Evolutionary conservation across 2,329 filamentous ascomycete species (phyloP).

Genomic region (Aspergillus udagawae): DNA sequence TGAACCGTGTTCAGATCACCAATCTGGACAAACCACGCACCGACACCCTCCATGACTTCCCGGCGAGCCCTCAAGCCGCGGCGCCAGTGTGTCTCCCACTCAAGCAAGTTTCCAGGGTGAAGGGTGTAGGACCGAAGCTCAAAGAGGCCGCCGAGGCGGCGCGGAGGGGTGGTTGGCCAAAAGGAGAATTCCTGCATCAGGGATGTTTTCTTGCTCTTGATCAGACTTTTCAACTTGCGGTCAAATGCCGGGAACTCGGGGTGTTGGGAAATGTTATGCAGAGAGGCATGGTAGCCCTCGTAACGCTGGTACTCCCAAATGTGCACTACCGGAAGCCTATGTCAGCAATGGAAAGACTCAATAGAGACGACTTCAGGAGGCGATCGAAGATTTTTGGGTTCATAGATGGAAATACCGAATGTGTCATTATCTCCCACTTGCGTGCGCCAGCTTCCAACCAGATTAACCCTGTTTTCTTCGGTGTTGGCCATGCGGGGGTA

Average conservation of each 20-base stretch:
- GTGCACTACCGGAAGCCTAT: slow-evolving; percentile 64
- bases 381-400: neutral
- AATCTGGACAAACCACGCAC: slow-evolving; percentile 98
- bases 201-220: slow-evolving; percentile 78
- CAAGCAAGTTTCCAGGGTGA: slow-evolving; percentile 89
- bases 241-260: slow-evolving; percentile 83
- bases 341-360: slow-evolving; percentile 24
- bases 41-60: slow-evolving; percentile 97
- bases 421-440: slow-evolving; percentile 97
- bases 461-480: slow-evolving; percentile 86
- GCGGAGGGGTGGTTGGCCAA: slow-evolving; percentile 92
- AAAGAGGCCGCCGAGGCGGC: slow-evolving; percentile 85
- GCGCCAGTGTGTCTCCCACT: slow-evolving; percentile 99
- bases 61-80: slow-evolving; percentile 83
- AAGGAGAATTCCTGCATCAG: slow-evolving; percentile 99
- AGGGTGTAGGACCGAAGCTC: slow-evolving; percentile 96
- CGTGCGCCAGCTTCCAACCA: slow-evolving; percentile 97
- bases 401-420: slow-evolving; percentile 64
- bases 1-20: slow-evolving; percentile 97
- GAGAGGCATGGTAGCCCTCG: slow-evolving; percentile 87
- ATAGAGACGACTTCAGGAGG: neutral
- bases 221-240: slow-evolving; percentile 75
- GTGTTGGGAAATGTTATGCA: slow-evolving; percentile 77
- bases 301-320: slow-evolving; percentile 99
- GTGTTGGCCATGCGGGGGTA: slow-evolving; percentile 84